A percentile compares a stretch with the other conserved stretches of the same genome.
Conservation (phyloP, 148 eudicot genomes). For the Heliosperma pusillum region DNA sequence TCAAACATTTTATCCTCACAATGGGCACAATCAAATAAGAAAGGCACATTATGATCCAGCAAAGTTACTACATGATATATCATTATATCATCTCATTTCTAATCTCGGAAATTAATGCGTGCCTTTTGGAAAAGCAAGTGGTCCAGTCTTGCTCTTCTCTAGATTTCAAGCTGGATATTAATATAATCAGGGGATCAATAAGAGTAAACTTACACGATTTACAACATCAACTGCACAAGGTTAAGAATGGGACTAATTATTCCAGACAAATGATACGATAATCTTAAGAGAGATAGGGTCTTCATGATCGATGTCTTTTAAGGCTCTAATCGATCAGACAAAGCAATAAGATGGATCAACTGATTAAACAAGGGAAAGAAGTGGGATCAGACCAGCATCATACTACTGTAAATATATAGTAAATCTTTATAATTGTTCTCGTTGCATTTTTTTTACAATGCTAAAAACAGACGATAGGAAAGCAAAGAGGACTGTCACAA, state of each 20-base stretch:
- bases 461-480: neutral
- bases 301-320: neutral
- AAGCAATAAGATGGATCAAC: conserved; percentile 15
- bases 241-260: neutral
- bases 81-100: conserved; percentile 9
- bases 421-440: neutral
- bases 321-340: conserved; percentile 1
- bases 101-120: conserved; percentile 20
- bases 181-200: neutral
- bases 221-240: conserved; percentile 2
- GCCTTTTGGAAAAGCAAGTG: conserved; percentile 26
- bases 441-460: neutral
- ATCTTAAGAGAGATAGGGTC: too few relatives aligned
- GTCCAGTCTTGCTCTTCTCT: conserved; percentile 7
- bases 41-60: conserved; percentile 14
- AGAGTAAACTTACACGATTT: neutral
- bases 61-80: neutral
- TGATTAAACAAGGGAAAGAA: conserved; percentile 5
- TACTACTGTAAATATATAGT: conserved; percentile 5
- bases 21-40: conserved; percentile 4
- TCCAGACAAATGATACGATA: conserved; percentile 13
- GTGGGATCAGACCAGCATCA: conserved; percentile 2
- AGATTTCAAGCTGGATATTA: conserved; percentile 24
- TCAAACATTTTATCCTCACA: conserved; percentile 11
- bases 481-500: neutral